phyloP scores from a whole-genome alignment of 2,329 filamentous ascomycete genomes.

The Alternaria postmessia region DNA sequence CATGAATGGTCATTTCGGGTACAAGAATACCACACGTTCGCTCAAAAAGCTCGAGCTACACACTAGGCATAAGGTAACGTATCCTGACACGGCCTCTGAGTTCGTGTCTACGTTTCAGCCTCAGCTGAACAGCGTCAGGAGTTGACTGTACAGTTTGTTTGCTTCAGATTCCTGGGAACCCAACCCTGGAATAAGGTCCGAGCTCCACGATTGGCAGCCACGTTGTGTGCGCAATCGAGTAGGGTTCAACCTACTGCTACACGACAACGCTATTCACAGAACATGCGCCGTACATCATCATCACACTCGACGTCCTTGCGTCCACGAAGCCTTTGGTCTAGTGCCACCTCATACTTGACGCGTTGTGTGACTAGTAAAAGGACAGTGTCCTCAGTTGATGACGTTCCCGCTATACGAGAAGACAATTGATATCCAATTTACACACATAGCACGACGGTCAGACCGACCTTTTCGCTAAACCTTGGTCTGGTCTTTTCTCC shows the following conservation, averaged over 20 bases:
- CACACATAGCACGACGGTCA: conserved; percentile 1
- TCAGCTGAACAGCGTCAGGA: neutral
- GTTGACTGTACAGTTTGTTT: neutral
- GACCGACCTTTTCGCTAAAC: neutral
- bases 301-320: neutral
- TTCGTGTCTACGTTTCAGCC: neutral
- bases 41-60: neutral
- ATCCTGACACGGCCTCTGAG: neutral
- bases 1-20: neutral
- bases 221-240: neutral
- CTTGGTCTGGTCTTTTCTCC: neutral
- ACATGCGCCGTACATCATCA: neutral
- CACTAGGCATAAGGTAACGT: neutral
- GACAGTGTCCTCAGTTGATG: neutral
- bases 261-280: neutral
- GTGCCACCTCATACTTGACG: neutral
- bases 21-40: neutral
- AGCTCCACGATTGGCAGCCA: conserved; percentile 4
- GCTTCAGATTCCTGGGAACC: neutral
- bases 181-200: neutral
- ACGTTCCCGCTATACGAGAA: neutral
- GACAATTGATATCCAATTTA: neutral
- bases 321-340: neutral
- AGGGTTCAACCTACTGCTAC: conserved; percentile 3
- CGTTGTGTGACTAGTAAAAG: neutral